Percentiles rank a stretch among this genome's conserved stretches.
Evolutionary conservation across 2,329 filamentous ascomycete genomes (phyloP).

Genomic region (Claviceps pazoutovae): DNA sequence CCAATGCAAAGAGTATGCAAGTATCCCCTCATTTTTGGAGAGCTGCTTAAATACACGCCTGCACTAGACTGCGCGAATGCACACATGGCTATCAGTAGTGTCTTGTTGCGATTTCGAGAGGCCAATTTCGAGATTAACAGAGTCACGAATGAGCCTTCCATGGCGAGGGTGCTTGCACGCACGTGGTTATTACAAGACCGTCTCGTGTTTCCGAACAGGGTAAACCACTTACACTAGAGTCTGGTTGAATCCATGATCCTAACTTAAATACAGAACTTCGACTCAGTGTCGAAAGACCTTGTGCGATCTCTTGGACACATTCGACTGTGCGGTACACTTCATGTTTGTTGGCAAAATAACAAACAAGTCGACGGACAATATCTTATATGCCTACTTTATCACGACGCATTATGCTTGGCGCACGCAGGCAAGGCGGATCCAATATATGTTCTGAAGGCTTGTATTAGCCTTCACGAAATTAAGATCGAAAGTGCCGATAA

Average conservation of each 20-base stretch:
- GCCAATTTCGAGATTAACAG: slow-evolving; percentile 69
- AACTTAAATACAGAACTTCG: slow-evolving; percentile 26
- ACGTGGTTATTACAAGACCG: slow-evolving; percentile 78
- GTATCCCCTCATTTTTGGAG: slow-evolving; percentile 76
- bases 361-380: slow-evolving; percentile 61
- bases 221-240: slow-evolving; percentile 23
- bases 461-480: slow-evolving; percentile 52
- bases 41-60: slow-evolving; percentile 71
- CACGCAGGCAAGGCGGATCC: slow-evolving; percentile 48
- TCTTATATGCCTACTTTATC: slow-evolving; percentile 75
- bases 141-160: slow-evolving; percentile 62
- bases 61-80: slow-evolving; percentile 74
- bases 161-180: slow-evolving; percentile 58
- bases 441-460: slow-evolving; percentile 60
- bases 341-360: slow-evolving; percentile 67
- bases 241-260: background rate
- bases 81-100: slow-evolving; percentile 64
- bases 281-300: slow-evolving; percentile 43
- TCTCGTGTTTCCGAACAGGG: slow-evolving; percentile 59
- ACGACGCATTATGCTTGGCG: slow-evolving; percentile 64
- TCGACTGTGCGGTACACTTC: slow-evolving; percentile 66
- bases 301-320: slow-evolving; percentile 72
- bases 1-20: slow-evolving; percentile 86
- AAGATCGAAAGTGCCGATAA: slow-evolving; percentile 63
- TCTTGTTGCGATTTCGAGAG: slow-evolving; percentile 57